Evolutionary conservation across 495 filamentous ascomycete species (phyloP), one percentile per base, ranked within the genome.

Genomic region (Rhypophila decipiens): DNA sequence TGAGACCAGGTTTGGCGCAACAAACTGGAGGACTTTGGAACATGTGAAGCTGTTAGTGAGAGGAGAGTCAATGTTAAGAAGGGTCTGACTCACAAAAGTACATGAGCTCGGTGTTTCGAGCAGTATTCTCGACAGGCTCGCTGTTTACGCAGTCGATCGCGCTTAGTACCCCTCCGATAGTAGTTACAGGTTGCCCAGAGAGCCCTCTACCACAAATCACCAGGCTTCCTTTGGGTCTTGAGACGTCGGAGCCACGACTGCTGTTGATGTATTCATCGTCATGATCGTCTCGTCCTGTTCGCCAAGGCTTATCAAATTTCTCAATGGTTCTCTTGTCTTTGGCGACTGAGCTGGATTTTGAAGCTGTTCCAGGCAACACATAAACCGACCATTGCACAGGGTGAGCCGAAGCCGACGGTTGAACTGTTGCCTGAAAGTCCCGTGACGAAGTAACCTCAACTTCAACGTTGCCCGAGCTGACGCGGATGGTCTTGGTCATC

Each of bases 1-100:
- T 9, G 52, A 59, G 23, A 49, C 50, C 5, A 61, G 10, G 42
- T 56, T 56, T 13, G 58, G 58, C 4, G 43, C 47, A 4, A 61
- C 56, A 40, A 47, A 61, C 10, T 46, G 24, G 10, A 58, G 49
- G 44, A 56, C 58, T 61, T 23, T 5, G 0, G 15, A 8, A n/a
- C 12, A 21, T 41, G 17, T 42, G 41, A 23, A 38, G n/a, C n/a
- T 24, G n/a, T 15, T 5, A 40, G 31, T 10, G 39, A 19, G 18
- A n/a, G 2, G 13, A 5, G 21, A 15, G 15, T 12, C 29, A 21
- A 11, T 3, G 19, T 23, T 13, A 18, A 13, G 20, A 12, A 0
- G 22, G 22, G 13, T 2, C 13, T 35, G 3, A 35, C 56, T 49
- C 31, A 56, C 58, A 61, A 37, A 56, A 58, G 20, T 56, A 36